Evolutionary conservation across 495 filamentous ascomycete species (phyloP), one percentile per base, ranked within the genome.

Genomic region (Xylaria bambusicola): DNA sequence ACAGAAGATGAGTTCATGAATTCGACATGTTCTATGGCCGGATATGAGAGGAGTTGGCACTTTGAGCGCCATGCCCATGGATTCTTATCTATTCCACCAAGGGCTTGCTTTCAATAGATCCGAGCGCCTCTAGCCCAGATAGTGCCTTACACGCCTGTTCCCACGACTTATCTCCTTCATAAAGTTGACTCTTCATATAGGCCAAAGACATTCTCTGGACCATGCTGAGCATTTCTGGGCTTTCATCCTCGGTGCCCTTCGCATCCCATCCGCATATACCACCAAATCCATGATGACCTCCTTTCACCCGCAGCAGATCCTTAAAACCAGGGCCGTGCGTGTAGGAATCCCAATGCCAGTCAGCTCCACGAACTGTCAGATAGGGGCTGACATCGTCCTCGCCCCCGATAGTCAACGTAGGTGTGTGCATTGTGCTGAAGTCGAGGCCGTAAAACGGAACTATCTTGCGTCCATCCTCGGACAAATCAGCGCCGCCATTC

Each of bases 331-430:
- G 62, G 12, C 73, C 63, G 13, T 63, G 62, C 12, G 52, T 27
- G 60, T 77, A 80, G 24, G 67, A 58, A 53, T 78, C 77, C 10
- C 70, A 71, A 24, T 77, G 74, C 70, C 73, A 80, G 17, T 71
- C 70, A 2, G 73, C 64, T 2, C 76, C 76, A 5, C 74, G 70
- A 1, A 33, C 58, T 0, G 69, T 77, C 17, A 80, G 59, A 47
- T 71, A 62, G 8, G 76, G 66, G 24, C 61, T 67, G 31, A 67
- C 62, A 27, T 80, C 77, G 6, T 68, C 63, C 45, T 77, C 73
- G 7, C 77, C 77, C 13, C 60, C 66, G 3, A 80, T 73, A 1
- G 77, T 55, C 0, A 80, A 67, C 6, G 77, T 56, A 15, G 72
- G 73, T 15, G 71, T 67, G 8, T 42, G 54, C 75, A 80, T 77